Evolutionary conservation across 1,284 basidiomycete genomes (phyloP).

Genomic region (Apiotrichum akiyoshidainum): DNA sequence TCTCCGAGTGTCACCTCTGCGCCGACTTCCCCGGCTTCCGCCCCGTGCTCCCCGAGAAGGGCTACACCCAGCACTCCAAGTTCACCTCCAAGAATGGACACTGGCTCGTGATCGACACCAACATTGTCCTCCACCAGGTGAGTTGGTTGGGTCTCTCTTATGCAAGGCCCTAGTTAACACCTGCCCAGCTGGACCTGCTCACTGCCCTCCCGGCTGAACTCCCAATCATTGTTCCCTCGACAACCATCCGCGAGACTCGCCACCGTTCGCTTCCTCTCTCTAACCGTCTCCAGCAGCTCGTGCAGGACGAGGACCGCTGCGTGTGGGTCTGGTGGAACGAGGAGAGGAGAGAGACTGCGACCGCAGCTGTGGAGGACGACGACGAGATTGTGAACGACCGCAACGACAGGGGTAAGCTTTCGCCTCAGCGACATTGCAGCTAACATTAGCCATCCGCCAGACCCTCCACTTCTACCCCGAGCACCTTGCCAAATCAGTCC

Average conservation of each 20-base stretch:
- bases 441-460: constrained; percentile 69
- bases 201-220: constrained; percentile 69
- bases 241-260: constrained; percentile 91
- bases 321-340: constrained; percentile 90
- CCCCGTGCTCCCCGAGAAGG: constrained; percentile 55
- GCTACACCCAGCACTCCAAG: constrained; percentile 56
- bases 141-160: constrained; percentile 25
- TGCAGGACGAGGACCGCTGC: constrained; percentile 71
- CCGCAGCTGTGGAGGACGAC: constrained; percentile 22
- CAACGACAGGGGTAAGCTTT: constrained; percentile 74
- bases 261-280: constrained; percentile 91
- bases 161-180: constrained; percentile 4
- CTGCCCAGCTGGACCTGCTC: constrained; percentile 79
- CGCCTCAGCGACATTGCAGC: neutral
- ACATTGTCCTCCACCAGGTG: constrained; percentile 88
- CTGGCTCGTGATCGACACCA: constrained; percentile 90
- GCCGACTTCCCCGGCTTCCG: constrained; percentile 48
- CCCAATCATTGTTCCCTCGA: constrained; percentile 87
- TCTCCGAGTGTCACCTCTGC: constrained; percentile 67
- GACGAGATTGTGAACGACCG: constrained; percentile 69
- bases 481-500: constrained; percentile 62
- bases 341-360: constrained; percentile 62
- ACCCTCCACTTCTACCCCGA: constrained; percentile 78
- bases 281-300: constrained; percentile 79
- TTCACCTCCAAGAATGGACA: constrained; percentile 56